phyloP scores from a whole-genome alignment of 352 stramenopile species.

The Phytophthora crassamura region DNA sequence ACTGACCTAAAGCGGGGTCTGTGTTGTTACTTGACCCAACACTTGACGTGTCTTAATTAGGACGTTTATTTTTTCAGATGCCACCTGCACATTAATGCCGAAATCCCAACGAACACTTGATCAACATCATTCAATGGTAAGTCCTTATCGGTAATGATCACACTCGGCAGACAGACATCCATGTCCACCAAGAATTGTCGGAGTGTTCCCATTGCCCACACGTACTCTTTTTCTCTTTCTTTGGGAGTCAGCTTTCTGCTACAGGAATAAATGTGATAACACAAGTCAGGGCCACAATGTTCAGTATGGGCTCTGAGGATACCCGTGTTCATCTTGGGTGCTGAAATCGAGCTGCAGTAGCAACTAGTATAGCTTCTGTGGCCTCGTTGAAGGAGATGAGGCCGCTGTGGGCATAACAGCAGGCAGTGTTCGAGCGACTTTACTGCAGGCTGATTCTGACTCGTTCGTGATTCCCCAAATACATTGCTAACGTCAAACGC shows the following conservation, averaged over 20 bases:
- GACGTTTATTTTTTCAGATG: conserved; percentile 18
- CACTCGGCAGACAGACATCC: neutral
- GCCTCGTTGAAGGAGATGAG: conserved; percentile 7
- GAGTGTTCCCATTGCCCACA: conserved; percentile 12
- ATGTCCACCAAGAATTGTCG: neutral
- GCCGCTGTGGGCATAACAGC: neutral
- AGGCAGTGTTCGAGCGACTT: conserved; percentile 1
- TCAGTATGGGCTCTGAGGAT: conserved; percentile 9
- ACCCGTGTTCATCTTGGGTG: conserved; percentile 4
- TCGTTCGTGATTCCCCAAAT: conserved; percentile 14
- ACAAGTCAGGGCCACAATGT: conserved; percentile 12
- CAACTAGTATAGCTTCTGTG: neutral
- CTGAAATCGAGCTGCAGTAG: conserved; percentile 10
- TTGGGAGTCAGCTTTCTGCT: conserved; percentile 7
- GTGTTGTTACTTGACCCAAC: neutral
- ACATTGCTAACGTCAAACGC: conserved; percentile 9
- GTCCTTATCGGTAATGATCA: conserved; percentile 7
- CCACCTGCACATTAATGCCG: conserved; percentile 2
- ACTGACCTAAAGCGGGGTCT: neutral
- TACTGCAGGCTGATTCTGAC: conserved; percentile 2
- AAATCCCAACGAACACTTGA: neutral
- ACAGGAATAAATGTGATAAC: conserved; percentile 17
- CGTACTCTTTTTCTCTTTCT: conserved; percentile 11
- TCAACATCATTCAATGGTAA: conserved; percentile 13
- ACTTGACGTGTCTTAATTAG: neutral